Evolutionary conservation across 345 rosid species (phyloP).

Genomic region (Eucalyptus guilfoylei): DNA sequence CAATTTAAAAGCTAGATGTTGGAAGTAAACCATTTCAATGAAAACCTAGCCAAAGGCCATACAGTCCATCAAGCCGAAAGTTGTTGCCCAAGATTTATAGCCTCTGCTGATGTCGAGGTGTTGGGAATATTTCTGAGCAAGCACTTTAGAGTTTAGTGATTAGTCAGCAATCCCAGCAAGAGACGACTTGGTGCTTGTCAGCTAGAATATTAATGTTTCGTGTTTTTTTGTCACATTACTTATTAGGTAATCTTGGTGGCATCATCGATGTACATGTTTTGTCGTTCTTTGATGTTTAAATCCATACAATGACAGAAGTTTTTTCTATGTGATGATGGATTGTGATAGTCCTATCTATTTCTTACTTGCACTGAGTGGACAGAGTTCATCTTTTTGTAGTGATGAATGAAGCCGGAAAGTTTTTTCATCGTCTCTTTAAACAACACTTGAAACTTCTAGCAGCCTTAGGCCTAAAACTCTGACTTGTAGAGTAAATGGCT

Average conservation of each 20-base stretch:
- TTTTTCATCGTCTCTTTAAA: neutral
- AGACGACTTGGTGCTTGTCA: neutral
- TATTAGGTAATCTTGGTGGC: neutral
- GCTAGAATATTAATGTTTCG: neutral
- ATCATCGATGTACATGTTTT: neutral
- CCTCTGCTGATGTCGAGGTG: neutral
- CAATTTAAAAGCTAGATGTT: neutral
- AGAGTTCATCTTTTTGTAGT: neutral
- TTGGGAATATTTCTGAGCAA: neutral
- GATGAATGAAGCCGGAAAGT: neutral
- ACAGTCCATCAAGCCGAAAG: neutral
- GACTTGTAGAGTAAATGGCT: neutral
- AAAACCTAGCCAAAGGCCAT: neutral
- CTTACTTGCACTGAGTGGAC: neutral
- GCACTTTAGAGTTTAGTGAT: neutral
- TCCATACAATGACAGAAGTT: neutral
- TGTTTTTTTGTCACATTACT: neutral
- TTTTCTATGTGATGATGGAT: neutral
- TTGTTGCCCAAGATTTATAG: neutral
- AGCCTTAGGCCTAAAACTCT: neutral
- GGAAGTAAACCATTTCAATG: neutral
- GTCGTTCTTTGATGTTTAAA: neutral
- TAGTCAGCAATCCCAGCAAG: neutral
- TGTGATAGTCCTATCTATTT: neutral
- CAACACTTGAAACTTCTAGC: neutral